Percentiles rank a stretch among this genome's conserved stretches.
Conservation (phyloP, 2,329 filamentous ascomycete genomes). For the Penicillium polonicum region DNA sequence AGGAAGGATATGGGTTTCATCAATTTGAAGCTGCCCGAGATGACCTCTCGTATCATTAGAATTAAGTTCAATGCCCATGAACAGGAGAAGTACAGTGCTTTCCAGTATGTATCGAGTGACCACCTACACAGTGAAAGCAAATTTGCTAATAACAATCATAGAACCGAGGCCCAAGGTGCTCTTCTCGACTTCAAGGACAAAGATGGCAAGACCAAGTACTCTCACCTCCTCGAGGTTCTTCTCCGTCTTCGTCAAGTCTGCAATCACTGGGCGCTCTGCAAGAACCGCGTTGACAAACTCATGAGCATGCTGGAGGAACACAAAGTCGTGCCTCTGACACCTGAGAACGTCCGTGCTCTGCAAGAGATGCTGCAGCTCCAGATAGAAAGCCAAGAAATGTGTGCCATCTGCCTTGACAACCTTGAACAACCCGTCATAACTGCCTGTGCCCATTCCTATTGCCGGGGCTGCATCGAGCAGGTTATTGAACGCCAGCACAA, state of each 20-base stretch:
- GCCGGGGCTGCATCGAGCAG: constrained; percentile 68
- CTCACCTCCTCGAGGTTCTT: constrained; percentile 74
- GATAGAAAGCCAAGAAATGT: constrained; percentile 79
- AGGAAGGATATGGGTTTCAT: constrained; percentile 88
- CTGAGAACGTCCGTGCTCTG: constrained; percentile 69
- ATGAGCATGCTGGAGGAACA: constrained; percentile 67
- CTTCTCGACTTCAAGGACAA: constrained; percentile 59
- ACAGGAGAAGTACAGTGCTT: constrained; percentile 71
- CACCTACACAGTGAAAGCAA: neutral
- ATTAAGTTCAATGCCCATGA: constrained; percentile 73
- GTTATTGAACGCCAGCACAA: constrained; percentile 73
- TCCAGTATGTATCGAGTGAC: constrained; percentile 54
- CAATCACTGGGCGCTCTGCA: constrained; percentile 84
- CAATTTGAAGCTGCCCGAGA: constrained; percentile 72
- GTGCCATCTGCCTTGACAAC: constrained; percentile 74
- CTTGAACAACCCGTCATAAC: constrained; percentile 77
- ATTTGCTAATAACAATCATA: constrained; percentile 39
- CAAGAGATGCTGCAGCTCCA: constrained; percentile 73
- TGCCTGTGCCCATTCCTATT: constrained; percentile 79
- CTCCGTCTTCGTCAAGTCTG: constrained; percentile 82
- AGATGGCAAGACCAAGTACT: constrained; percentile 58
- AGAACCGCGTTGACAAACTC: constrained; percentile 70
- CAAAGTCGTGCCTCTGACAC: constrained; percentile 66
- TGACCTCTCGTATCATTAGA: constrained; percentile 74
- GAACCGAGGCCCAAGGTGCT: constrained; percentile 70